Conservation (phyloP, 2,329 filamentous ascomycete species). For the Colletotrichum coccodes region DNA sequence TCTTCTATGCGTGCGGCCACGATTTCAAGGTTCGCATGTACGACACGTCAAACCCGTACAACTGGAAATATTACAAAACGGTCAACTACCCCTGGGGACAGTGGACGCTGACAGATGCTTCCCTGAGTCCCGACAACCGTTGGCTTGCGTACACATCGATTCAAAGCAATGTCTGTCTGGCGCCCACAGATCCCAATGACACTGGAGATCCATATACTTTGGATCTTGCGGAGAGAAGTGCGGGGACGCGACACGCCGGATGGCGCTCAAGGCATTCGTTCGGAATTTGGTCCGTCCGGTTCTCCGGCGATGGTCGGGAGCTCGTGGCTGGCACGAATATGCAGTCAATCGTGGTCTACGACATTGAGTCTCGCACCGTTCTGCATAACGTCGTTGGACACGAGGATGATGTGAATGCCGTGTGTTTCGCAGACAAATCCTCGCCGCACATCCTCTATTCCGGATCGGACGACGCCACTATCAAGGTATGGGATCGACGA, state of each 20-base stretch:
- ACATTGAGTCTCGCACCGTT: constrained; percentile 83
- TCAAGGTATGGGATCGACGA: constrained; percentile 96
- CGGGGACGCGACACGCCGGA: constrained; percentile 11
- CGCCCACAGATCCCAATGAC: constrained; percentile 86
- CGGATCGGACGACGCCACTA: constrained; percentile 91
- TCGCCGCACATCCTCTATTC: constrained; percentile 96
- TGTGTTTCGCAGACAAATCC: constrained; percentile 89
- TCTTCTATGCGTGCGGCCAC: constrained; percentile 92
- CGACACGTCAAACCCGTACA: constrained; percentile 93
- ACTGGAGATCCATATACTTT: constrained; percentile 81
- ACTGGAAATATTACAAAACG: constrained; percentile 96
- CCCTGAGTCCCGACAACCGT: constrained; percentile 89
- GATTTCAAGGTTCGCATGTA: constrained; percentile 98
- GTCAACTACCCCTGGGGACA: constrained; percentile 86
- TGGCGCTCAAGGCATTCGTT: constrained; percentile 52
- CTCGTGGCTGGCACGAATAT: constrained; percentile 89
- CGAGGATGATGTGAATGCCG: constrained; percentile 91
- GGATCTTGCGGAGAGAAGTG: constrained; percentile 70
- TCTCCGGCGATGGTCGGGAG: constrained; percentile 90
- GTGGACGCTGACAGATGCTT: constrained; percentile 97
- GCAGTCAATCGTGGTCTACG: constrained; percentile 86
- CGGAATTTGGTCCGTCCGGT: constrained; percentile 89
- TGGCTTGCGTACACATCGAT: constrained; percentile 95
- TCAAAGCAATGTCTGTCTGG: constrained; percentile 83
- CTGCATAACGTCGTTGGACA: constrained; percentile 84